Conservation (phyloP, 176 grass and related monocot species). For the Pontederia crassipes region DNA sequence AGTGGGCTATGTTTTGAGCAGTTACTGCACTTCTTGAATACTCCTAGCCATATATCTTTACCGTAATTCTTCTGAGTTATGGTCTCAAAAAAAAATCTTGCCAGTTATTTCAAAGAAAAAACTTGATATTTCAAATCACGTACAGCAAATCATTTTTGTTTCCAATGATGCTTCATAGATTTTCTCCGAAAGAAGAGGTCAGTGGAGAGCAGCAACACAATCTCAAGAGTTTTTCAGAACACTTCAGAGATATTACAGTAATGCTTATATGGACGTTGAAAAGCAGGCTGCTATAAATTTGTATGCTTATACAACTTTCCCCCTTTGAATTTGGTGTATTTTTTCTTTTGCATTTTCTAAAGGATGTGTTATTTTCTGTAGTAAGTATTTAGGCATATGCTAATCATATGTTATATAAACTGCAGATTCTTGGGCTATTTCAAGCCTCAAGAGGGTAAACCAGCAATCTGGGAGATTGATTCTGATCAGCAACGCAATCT, state of each 20-base stretch:
- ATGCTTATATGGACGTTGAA: conserved; percentile 82
- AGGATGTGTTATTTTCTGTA: conserved; percentile 9
- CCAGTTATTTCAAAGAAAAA: too few relatives aligned
- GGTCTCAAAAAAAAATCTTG: too few relatives aligned
- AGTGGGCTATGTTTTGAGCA: not conserved
- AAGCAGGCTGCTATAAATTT: conserved; percentile 95
- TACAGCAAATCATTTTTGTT: conserved; percentile 10
- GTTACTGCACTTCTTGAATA: not conserved
- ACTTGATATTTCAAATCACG: too few relatives aligned
- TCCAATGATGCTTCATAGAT: conserved; percentile 48
- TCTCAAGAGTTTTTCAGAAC: conserved; percentile 84
- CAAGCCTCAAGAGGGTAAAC: conserved; percentile 53
- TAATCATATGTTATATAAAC: conserved; percentile 4
- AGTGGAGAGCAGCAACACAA: conserved; percentile 64
- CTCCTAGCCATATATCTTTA: not conserved
- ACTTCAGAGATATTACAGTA: conserved; percentile 89
- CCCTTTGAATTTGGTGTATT: not conserved
- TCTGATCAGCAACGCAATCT: conserved; percentile 36
- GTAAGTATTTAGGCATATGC: not conserved
- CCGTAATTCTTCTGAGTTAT: not conserved
- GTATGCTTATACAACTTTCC: conserved; percentile 35
- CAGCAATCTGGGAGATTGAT: conserved; percentile 82
- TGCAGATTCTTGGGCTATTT: conserved; percentile 90
- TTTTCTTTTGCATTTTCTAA: conserved; percentile 6
- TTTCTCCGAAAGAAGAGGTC: conserved; percentile 86